Evolutionary conservation across 441 rosid genomes (phyloP).

Genomic region (Codiaeum variegatum): DNA sequence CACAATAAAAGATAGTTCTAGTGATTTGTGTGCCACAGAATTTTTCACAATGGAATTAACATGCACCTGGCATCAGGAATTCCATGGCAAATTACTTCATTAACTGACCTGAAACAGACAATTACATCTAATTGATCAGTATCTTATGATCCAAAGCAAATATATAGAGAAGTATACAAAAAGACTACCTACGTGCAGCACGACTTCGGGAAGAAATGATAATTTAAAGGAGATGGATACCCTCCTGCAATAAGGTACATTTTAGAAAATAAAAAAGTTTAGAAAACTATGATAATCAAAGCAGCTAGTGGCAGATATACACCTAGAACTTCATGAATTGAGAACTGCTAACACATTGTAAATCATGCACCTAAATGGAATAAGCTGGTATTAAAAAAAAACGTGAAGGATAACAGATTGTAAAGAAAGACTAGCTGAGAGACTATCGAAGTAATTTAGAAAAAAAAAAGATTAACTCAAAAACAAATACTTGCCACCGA

Average conservation of each 20-base stretch:
- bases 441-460: not conserved
- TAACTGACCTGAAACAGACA: conserved; percentile 69
- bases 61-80: conserved; percentile 92
- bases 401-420: not conserved
- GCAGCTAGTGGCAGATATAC: not conserved
- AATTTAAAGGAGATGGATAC: conserved; percentile 96
- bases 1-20: not conserved
- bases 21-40: not conserved
- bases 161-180: conserved; percentile 18
- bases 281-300: not conserved
- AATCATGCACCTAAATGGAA: not conserved
- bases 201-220: conserved; percentile 92
- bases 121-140: conserved; percentile 14
- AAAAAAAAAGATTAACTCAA: too few species aligned
- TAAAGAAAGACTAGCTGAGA: too few species aligned
- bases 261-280: conserved; percentile 12
- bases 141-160: conserved; percentile 15
- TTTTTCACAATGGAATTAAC: not conserved
- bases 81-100: conserved; percentile 98
- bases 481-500: not conserved
- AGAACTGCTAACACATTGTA: not conserved
- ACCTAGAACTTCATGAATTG: not conserved
- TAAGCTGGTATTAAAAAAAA: not conserved
- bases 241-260: conserved; percentile 57
- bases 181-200: conserved; percentile 97